Percentiles rank a stretch among this genome's conserved stretches.
phyloP scores from a whole-genome alignment of 208 protist genomes.

The Leishmania tropica region DNA sequence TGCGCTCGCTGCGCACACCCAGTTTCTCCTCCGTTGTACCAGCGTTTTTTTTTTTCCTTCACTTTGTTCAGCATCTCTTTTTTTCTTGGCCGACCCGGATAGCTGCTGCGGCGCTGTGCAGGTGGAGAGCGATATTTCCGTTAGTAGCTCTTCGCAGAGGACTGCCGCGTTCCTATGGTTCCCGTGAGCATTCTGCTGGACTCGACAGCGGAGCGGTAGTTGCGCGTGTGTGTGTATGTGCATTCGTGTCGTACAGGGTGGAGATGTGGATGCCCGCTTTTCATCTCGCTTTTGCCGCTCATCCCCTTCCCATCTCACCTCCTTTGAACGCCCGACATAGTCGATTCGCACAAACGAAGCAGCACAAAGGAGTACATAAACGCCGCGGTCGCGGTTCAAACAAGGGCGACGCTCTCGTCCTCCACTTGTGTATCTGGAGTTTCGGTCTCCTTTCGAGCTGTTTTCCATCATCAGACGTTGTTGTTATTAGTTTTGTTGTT shows the following conservation, averaged over 20 bases:
- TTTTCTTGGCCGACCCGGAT: not conserved
- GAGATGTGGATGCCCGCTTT: not conserved
- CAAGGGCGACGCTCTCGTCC: not conserved
- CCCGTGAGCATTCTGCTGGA: not conserved
- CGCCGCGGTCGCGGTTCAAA: not conserved
- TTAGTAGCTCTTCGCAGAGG: not conserved
- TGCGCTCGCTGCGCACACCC: not conserved
- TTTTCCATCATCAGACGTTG: not conserved
- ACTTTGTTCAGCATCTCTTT: slow-evolving; percentile 9
- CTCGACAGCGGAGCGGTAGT: not conserved
- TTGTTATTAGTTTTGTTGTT: not conserved
- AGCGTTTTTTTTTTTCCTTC: too few species aligned
- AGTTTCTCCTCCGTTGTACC: not conserved
- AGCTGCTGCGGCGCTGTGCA: not conserved
- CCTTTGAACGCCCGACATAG: not conserved
- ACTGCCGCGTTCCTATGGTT: not conserved
- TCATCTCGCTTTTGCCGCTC: not conserved
- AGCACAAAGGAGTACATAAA: not conserved
- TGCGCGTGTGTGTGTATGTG: not conserved
- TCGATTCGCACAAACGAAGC: not conserved
- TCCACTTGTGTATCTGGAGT: not conserved
- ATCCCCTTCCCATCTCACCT: not conserved
- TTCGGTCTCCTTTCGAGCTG: too few species aligned
- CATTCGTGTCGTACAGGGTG: not conserved
- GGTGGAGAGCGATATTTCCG: not conserved